These are phyloP conservation scores for Naganishia vaughanmartiniae DNA, from an alignment of 768 basidiomycete species.

Conservation along the genomic window DNA sequence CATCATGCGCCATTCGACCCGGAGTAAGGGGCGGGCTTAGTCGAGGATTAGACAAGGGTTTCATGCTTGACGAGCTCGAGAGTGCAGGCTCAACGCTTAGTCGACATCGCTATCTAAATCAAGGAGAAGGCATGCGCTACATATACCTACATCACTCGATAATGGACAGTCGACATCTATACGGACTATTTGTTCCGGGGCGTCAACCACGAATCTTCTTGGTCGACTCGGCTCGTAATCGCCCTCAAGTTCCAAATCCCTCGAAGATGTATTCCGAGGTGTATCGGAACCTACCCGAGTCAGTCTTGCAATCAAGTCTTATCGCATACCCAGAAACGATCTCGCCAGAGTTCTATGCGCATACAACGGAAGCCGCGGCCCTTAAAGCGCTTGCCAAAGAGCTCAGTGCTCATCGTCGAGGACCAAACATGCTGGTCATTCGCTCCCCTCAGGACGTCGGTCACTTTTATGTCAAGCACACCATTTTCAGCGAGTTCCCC, in stretches of 20 bases:
- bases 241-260: conserved; percentile 77
- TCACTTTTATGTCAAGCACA: conserved; percentile 74
- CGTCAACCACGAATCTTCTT: conserved; percentile 74
- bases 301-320: conserved; percentile 52
- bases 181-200: conserved; percentile 76
- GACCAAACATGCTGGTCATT: conserved; percentile 65
- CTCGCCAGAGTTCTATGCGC: conserved; percentile 27
- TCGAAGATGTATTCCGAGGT: conserved; percentile 69
- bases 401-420: conserved; percentile 67
- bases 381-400: conserved; percentile 84
- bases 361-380: conserved; percentile 66
- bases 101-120: conserved; percentile 69
- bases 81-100: conserved; percentile 61
- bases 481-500: conserved; percentile 75
- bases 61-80: conserved; percentile 79
- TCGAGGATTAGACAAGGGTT: conserved; percentile 73
- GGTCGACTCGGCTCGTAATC: conserved; percentile 83
- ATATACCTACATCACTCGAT: conserved; percentile 84
- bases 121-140: conserved; percentile 69
- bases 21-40: conserved; percentile 67
- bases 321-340: conserved; percentile 64
- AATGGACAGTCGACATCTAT: conserved; percentile 74
- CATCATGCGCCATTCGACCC: conserved; percentile 70
- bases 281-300: conserved; percentile 57
- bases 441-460: conserved; percentile 79